Base-by-base conservation (phyloP, 345 rosid species). In the Triadica sebifera region DNA sequence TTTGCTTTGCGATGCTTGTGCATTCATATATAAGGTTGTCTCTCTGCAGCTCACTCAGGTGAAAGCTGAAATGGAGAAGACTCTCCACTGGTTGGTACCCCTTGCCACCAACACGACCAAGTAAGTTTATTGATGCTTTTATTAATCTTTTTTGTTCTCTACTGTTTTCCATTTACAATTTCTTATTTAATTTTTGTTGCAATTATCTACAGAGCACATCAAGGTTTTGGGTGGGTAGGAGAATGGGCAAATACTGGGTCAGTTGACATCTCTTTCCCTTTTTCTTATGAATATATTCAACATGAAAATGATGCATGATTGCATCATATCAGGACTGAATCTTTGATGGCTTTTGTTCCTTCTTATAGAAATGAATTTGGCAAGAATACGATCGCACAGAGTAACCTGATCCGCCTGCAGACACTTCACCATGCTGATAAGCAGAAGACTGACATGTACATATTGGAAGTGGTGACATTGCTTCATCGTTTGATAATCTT, bases 181-280 rank as follows among this genome's bases (percentile, higher is more conserved):
- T 24, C 59, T 73, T 10, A 56, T 70, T 83, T 51, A 7, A n/a
- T 53, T 16, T 39, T 50, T 62, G 67, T 34, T 83, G 49, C 65
- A 71, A 74, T 43, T 56, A 71, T 11, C 66, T 65, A 67, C 86
- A 95, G 99, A 81, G 92, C 91, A 37, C 94, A 90, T 82, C 98
- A 95, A 82, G 93, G 95, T 49, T 93, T 95, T 13, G 99, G 99
- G 51, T 88, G 98, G 98, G 94, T 95, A 10, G 99, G 99, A 80
- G 99, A 95, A 81, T 95, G 99, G 99, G 99, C 97, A 41, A 95
- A 84, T 69, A 84, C 85, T 37, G 88, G 92, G 97, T 92, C 46
- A 85, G 89, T 81, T 60, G n/a, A 46, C 3, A 4, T 25, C 58
- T 8, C 45, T 38, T 29, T 57, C 29, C 24, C 68, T 2, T 29